Evolutionary conservation across 2,329 filamentous ascomycete species (phyloP).

Genomic region (Hypoxylon sp.): DNA sequence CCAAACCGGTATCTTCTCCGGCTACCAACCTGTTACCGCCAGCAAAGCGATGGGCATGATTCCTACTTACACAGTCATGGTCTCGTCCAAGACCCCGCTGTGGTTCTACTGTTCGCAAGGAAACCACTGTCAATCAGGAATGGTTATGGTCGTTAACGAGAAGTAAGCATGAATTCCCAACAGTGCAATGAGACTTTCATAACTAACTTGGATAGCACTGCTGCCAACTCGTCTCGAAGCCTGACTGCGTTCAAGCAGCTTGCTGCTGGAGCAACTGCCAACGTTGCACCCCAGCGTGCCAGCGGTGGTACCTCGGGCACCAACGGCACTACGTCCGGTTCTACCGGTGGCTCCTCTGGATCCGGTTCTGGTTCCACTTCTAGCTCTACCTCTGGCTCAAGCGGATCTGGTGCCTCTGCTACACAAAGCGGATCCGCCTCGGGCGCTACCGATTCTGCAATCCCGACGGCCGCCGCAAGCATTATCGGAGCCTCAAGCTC

Average conservation of each 20-base stretch:
- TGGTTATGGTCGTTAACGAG: slow-evolving; percentile 83
- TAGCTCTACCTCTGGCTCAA: slow-evolving; percentile 24
- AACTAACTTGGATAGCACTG: slow-evolving; percentile 56
- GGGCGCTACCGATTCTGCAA: slow-evolving; percentile 18
- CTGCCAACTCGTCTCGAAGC: slow-evolving; percentile 67
- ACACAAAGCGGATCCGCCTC: slow-evolving; percentile 25
- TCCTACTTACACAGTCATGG: slow-evolving; percentile 78
- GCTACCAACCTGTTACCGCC: slow-evolving; percentile 74
- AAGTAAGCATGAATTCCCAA: slow-evolving; percentile 64
- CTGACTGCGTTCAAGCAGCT: slow-evolving; percentile 64
- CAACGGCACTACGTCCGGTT: slow-evolving; percentile 33
- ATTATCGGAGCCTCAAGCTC: slow-evolving; percentile 58
- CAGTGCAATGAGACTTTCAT: neutral
- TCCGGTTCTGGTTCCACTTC: slow-evolving; percentile 42
- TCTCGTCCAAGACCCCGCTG: slow-evolving; percentile 78
- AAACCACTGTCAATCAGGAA: slow-evolving; percentile 81
- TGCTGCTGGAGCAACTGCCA: slow-evolving; percentile 55
- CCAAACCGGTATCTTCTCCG: slow-evolving; percentile 74
- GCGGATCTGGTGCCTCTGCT: slow-evolving; percentile 22
- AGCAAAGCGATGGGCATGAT: slow-evolving; percentile 64
- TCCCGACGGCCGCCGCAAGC: slow-evolving; percentile 41
- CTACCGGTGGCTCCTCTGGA: slow-evolving; percentile 32
- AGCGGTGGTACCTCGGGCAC: slow-evolving; percentile 51
- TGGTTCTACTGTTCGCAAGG: slow-evolving; percentile 85
- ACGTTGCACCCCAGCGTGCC: slow-evolving; percentile 51